A percentile compares a stretch with the other conserved stretches of the same genome.
Conservation (phyloP, 495 filamentous ascomycete species). For the Penicillium cataractarum region DNA sequence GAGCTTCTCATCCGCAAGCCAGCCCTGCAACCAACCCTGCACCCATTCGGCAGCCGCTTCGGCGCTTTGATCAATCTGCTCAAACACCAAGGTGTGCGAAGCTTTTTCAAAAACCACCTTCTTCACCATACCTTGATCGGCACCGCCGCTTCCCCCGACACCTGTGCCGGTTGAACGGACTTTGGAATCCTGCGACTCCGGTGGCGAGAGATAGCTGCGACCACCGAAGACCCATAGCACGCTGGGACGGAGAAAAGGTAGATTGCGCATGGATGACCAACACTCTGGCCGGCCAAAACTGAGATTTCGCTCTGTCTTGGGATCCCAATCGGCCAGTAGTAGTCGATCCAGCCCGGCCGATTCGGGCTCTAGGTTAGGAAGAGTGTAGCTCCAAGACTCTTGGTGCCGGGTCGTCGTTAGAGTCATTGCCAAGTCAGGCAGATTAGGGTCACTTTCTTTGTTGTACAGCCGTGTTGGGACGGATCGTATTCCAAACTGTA, state of each 20-base stretch:
- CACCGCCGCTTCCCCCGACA: slow-evolving; percentile 70
- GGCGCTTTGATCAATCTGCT: slow-evolving; percentile 57
- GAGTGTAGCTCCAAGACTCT: slow-evolving; percentile 50
- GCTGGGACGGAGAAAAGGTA: slow-evolving; percentile 63
- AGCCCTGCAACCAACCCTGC: slow-evolving; percentile 21
- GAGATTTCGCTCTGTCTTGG: slow-evolving; percentile 34
- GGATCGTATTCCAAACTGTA: slow-evolving; percentile 4
- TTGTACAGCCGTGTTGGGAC: slow-evolving; percentile 7
- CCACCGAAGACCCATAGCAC: slow-evolving; percentile 71
- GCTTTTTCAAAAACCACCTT: slow-evolving; percentile 58
- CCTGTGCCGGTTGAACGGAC: slow-evolving; percentile 67
- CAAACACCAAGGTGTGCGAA: slow-evolving; percentile 73
- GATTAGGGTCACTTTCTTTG: slow-evolving; percentile 25
- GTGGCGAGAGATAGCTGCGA: slow-evolving; percentile 53
- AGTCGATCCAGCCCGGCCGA: slow-evolving; percentile 38
- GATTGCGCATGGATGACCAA: slow-evolving; percentile 48
- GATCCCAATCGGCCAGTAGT: slow-evolving; percentile 54
- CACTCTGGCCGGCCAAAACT: slow-evolving; percentile 33
- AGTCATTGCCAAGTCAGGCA: slow-evolving; percentile 42
- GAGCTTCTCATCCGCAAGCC: slow-evolving; percentile 21
- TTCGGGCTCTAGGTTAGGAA: slow-evolving; percentile 25
- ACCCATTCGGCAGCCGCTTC: slow-evolving; percentile 22
- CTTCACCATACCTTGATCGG: slow-evolving; percentile 56
- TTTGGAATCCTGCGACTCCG: slow-evolving; percentile 54
- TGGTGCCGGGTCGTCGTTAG: slow-evolving; percentile 67